Base-by-base conservation (phyloP, 2,329 filamentous ascomycete species). In the Bisporella sp. region DNA sequence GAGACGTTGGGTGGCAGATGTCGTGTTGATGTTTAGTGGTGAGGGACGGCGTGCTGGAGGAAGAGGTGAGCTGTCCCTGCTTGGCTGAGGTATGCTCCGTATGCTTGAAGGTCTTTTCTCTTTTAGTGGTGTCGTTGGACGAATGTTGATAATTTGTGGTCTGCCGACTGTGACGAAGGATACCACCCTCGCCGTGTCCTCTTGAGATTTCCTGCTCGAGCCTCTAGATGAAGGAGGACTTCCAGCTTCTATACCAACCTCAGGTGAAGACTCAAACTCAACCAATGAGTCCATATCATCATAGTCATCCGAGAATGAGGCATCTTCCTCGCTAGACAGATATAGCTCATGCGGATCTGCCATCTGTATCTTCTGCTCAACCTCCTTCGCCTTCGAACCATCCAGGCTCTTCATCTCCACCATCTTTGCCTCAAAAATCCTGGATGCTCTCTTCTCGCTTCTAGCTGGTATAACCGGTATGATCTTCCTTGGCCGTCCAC, bases 291-390 rank as follows among this genome's bases (percentile, higher is more conserved):
- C 77, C 54, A 73, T 75, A 56, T 79, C 78, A 49, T 78, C 82
- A 59, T 74, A 74, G 59, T 80, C 76, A 64, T 81, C 80, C 43
- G 77, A 79, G 1, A 81, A 81, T 1, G 81, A 84, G 31, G 74
- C 79, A 55, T 84, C 81, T 62, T 85, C 81, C 57, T 85, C 81
- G 0, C 79, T 83, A 2, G 80, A 84, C 30, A 85, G 74, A 64
- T 85, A 85, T 51, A 79, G 61, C 50, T 81, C 76, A 62, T 82
- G 79, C 5, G 79, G 76, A 55, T 66, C 59, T 12, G 56, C 46
- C 12, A 32, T n/a, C 8, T 41, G 29, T 32, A n/a, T 45, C 46
- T 57, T 52, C 31, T 59, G 44, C 12, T 59, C 45, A n/a, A 55
- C 53, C 6, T 54, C 50, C 8, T 58, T 53, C 31, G 43, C 35